phyloP scores from a whole-genome alignment of 768 basidiomycete species.

The Xerocomellus amylosporus region DNA sequence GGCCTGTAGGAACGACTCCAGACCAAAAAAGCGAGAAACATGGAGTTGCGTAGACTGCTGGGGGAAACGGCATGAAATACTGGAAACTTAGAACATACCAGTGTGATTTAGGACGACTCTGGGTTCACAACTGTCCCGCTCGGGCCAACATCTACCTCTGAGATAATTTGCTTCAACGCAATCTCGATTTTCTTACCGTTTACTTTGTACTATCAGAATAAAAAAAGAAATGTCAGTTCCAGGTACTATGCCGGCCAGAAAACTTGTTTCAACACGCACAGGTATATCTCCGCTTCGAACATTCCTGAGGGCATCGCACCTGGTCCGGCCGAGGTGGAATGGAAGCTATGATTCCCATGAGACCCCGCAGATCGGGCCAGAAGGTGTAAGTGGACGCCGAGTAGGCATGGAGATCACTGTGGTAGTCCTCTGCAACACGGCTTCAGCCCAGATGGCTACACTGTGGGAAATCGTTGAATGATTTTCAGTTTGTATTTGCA shows the following conservation, averaged over 20 bases:
- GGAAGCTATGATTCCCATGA: constrained; percentile 58
- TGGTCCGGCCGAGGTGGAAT: constrained; percentile 45
- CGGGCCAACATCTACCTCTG: constrained; percentile 59
- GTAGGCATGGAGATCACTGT: constrained; percentile 64
- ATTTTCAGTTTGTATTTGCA: too few species aligned
- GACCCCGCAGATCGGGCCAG: constrained; percentile 72
- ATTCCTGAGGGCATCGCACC: constrained; percentile 46
- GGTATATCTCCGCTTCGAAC: constrained; percentile 67
- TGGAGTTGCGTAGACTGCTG: constrained; percentile 11
- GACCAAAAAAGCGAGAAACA: constrained; percentile 7
- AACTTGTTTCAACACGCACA: constrained; percentile 38
- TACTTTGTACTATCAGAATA: constrained; percentile 56
- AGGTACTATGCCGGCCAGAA: neutral
- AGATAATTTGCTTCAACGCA: constrained; percentile 74
- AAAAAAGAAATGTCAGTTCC: neutral
- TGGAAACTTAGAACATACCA: neutral
- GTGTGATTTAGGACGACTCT: constrained; percentile 39
- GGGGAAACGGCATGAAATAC: constrained; percentile 5
- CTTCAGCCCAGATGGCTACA: constrained; percentile 1
- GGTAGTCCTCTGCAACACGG: constrained; percentile 47
- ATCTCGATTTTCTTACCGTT: constrained; percentile 81
- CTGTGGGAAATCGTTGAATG: too few species aligned
- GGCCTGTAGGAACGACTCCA: constrained; percentile 4
- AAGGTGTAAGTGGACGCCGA: constrained; percentile 64
- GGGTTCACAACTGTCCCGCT: constrained; percentile 78